phyloP scores from a whole-genome alignment of 2,329 filamentous ascomycete genomes.

The Penicillium sp. region DNA sequence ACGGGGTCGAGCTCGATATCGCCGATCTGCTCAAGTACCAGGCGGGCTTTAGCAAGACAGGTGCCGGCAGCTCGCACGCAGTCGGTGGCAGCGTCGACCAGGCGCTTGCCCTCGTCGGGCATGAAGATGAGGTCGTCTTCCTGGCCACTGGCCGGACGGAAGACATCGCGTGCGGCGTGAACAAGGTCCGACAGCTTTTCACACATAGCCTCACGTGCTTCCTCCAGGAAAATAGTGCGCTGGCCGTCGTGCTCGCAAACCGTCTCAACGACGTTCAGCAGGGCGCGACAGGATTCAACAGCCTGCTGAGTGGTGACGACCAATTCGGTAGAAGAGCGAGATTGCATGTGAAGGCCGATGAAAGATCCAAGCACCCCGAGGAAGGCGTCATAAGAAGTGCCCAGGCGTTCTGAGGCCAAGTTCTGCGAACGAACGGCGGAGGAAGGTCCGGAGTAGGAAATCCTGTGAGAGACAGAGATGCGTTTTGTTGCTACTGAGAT shows the following conservation, averaged over 20 bases:
- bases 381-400: constrained; percentile 79
- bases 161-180: constrained; percentile 74
- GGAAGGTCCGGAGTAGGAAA: constrained; percentile 71
- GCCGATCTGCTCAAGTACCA: constrained; percentile 81
- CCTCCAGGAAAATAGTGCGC: constrained; percentile 63
- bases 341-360: constrained; percentile 88
- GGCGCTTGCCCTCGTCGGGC: constrained; percentile 71
- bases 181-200: constrained; percentile 77
- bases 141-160: constrained; percentile 65
- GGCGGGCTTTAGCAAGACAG: constrained; percentile 81
- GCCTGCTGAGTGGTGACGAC: constrained; percentile 79
- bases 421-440: constrained; percentile 63
- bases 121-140: constrained; percentile 75
- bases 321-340: constrained; percentile 82
- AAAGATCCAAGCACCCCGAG: constrained; percentile 89
- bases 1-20: constrained; percentile 78
- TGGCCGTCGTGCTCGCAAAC: constrained; percentile 75
- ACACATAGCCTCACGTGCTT: constrained; percentile 73
- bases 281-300: constrained; percentile 73
- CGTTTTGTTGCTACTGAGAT: constrained; percentile 46
- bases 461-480: constrained; percentile 63
- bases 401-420: constrained; percentile 79
- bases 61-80: constrained; percentile 90
- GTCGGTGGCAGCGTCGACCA: constrained; percentile 75
- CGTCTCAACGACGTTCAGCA: constrained; percentile 76